Evolutionary conservation across 2,329 filamentous ascomycete genomes (phyloP).

Genomic region (Microdochium nivale): DNA sequence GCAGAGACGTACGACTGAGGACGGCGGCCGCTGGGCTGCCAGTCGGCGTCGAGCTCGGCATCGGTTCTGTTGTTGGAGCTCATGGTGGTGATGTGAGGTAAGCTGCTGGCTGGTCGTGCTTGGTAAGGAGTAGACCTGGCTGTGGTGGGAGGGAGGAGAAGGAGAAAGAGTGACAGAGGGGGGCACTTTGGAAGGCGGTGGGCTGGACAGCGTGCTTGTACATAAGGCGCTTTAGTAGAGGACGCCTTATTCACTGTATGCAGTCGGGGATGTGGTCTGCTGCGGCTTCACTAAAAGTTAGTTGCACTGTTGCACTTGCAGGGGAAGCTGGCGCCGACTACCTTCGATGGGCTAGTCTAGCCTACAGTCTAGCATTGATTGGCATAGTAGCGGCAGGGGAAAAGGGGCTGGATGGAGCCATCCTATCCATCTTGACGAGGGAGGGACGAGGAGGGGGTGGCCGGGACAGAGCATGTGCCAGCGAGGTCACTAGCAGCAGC

Average conservation of each 20-base stretch:
- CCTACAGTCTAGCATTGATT: neutral
- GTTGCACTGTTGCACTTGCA: too few relatives aligned
- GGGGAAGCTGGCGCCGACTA: neutral
- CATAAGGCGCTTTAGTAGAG: neutral
- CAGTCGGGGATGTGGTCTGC: too few relatives aligned
- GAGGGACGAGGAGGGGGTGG: too few relatives aligned
- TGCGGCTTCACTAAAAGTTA: too few relatives aligned
- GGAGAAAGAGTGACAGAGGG: neutral
- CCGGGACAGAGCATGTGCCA: too few relatives aligned
- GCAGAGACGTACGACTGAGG: slow-evolving; percentile 68
- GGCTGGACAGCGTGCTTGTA: neutral
- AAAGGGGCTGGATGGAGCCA: neutral
- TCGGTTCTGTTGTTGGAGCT: slow-evolving; percentile 38
- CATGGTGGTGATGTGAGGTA: slow-evolving; percentile 1
- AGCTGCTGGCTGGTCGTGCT: neutral
- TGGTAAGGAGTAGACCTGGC: neutral
- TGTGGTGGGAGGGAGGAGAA: neutral
- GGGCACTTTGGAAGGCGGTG: neutral
- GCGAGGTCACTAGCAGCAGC: too few relatives aligned
- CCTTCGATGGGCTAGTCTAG: too few relatives aligned
- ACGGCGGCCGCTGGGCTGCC: slow-evolving; percentile 69
- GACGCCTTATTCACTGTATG: neutral
- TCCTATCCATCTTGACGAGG: too few relatives aligned
- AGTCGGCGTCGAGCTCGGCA: slow-evolving; percentile 66
- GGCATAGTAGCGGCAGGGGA: neutral